Base-by-base conservation (phyloP, 2,329 filamentous ascomycete species). In the Fusarium decemcellulare region DNA sequence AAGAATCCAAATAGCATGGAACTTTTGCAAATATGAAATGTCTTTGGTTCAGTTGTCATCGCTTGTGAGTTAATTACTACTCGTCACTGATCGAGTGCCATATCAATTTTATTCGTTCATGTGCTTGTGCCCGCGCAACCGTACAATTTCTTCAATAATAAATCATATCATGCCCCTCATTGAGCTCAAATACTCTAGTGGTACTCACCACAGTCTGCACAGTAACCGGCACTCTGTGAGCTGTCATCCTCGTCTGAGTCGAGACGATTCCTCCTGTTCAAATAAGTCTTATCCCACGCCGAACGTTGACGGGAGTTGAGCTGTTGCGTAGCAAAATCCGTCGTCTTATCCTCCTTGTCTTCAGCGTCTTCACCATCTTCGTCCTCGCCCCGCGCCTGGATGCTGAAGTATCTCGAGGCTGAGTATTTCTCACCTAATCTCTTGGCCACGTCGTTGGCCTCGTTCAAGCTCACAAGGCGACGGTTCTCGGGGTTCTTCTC, bases 381-480 rank as follows among this genome's bases (percentile, higher is more conserved):
- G 8, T 65, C 62, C 15, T 73, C 72, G 29, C 70, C 68, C 30
- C 77, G 76, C 8, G 71, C 69, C 42, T 76, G 72, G 29, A 78
- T 73, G 64, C 74, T 77, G 48, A 81, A 82, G 72, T 82, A 81
- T 8, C 80, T 75, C 9, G 76, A 79, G 6, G 70, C 63, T 27
- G 75, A 73, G 68, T 85, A 82, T 73, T 78, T 84, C 76, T 89
- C 86, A 60, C 86, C 85, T 14, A 89, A 77, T 30, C 87, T 79
- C 74, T 82, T 85, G 44, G 87, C 86, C 68, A 89, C 87, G 72
- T 90, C 86, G 71, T 88, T 88, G 52, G 86, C 87, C 72, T 88
- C 85, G 72, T 84, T 82, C 50, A 89, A 79, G 64, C 83, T 87
- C 52, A 87, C 86, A 15, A 89, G 81, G 4, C 82, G 82, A 30